These are phyloP conservation scores for Pisolithus thermaeus DNA, from an alignment of 1,284 basidiomycete genomes.

Conservation along the genomic window DNA sequence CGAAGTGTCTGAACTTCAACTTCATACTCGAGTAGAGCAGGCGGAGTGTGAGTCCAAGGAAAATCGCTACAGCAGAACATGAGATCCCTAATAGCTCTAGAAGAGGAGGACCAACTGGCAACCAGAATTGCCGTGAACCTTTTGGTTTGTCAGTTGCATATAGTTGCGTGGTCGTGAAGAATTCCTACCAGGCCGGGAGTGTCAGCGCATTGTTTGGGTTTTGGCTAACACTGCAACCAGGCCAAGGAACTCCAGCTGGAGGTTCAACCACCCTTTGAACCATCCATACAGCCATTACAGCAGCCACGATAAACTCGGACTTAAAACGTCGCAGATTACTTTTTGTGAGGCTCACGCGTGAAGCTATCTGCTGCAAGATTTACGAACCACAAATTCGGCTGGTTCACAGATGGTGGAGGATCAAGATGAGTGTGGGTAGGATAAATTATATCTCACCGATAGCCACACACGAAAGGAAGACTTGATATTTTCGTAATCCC, in stretches of 20 bases:
- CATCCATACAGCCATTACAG: conserved; percentile 14
- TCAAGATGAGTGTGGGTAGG: too few species aligned
- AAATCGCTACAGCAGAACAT: neutral
- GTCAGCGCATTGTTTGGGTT: neutral
- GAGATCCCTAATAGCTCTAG: too few species aligned
- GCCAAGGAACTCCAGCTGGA: conserved; percentile 15
- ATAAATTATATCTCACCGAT: too few species aligned
- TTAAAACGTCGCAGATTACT: neutral
- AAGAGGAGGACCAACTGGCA: neutral
- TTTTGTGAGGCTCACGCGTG: too few species aligned
- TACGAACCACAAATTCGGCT: too few species aligned
- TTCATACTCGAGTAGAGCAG: neutral
- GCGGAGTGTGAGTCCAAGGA: neutral
- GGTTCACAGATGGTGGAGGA: too few species aligned
- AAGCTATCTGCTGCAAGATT: too few species aligned
- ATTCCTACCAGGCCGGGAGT: neutral
- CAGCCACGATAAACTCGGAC: conserved; percentile 13
- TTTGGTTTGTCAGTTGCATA: neutral
- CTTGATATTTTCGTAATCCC: too few species aligned
- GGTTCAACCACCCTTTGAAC: conserved; percentile 10
- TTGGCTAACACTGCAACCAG: conserved; percentile 9
- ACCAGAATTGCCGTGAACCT: neutral
- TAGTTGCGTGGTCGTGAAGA: too few species aligned
- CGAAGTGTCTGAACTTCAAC: neutral
- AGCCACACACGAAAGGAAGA: too few species aligned